These are phyloP conservation scores for Coemansia furcata DNA, from an alignment of 192 early-diverging fungal genomes.

Conservation along the genomic window DNA sequence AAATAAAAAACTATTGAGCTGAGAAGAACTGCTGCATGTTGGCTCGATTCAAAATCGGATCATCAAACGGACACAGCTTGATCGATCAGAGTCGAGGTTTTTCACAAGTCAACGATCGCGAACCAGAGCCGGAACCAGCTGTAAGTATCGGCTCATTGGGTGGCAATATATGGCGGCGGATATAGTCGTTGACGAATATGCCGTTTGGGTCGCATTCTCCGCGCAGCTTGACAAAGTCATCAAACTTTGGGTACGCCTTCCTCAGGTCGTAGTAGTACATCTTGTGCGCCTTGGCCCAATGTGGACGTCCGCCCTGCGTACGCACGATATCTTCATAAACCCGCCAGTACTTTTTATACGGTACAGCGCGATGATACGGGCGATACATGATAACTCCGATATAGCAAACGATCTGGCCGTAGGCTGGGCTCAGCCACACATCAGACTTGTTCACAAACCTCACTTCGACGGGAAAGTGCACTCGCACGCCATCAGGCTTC, in stretches of 20 bases:
- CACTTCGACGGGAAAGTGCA: conserved; percentile 74
- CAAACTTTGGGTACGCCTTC: conserved; percentile 61
- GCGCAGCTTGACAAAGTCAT: conserved; percentile 58
- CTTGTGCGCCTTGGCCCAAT: conserved; percentile 76
- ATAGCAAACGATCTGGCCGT: conserved; percentile 63
- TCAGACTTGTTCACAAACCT: conserved; percentile 55
- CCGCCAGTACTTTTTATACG: conserved; percentile 70
- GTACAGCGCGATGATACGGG: conserved; percentile 63
- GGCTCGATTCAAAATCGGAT: conserved; percentile 38
- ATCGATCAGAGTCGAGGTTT: conserved; percentile 9
- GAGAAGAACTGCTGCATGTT: not conserved
- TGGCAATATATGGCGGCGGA: conserved; percentile 59
- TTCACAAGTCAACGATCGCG: not conserved
- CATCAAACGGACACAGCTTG: conserved; percentile 66
- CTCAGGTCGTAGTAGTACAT: conserved; percentile 56
- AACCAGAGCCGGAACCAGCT: not conserved
- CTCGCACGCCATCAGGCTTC: conserved; percentile 46
- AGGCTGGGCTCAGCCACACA: conserved; percentile 72
- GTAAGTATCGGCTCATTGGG: conserved; percentile 14
- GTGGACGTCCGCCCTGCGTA: conserved; percentile 61
- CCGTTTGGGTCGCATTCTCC: conserved; percentile 62
- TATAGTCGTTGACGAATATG: conserved; percentile 72
- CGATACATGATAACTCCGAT: conserved; percentile 78
- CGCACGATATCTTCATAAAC: conserved; percentile 74
- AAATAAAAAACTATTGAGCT: not conserved